Evolutionary conservation across 2,329 filamentous ascomycete genomes (phyloP).

Genomic region (Incumbomyces delicatus): DNA sequence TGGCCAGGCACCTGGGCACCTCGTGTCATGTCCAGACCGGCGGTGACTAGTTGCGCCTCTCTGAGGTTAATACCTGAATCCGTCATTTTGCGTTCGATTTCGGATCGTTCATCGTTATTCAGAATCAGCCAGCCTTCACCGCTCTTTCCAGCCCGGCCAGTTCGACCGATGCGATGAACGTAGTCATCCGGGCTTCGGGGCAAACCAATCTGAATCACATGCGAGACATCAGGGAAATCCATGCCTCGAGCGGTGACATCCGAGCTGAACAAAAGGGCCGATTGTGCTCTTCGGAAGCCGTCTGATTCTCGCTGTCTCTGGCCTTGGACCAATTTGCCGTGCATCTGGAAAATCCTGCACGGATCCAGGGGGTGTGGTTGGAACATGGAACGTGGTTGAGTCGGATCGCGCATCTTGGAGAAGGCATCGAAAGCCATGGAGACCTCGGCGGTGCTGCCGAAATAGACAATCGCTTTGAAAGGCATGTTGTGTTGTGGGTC

Average conservation of each 20-base stretch:
- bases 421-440: slow-evolving; percentile 54
- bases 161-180: slow-evolving; percentile 33
- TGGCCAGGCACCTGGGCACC: slow-evolving; percentile 22
- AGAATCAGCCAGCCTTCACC: slow-evolving; percentile 55
- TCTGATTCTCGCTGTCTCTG: slow-evolving; percentile 63
- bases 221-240: slow-evolving; percentile 42
- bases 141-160: slow-evolving; percentile 40
- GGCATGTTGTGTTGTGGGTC: slow-evolving; percentile 40
- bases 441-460: slow-evolving; percentile 69
- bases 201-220: slow-evolving; percentile 41
- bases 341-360: slow-evolving; percentile 53
- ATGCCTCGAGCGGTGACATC: slow-evolving; percentile 39
- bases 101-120: slow-evolving; percentile 36
- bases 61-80: slow-evolving; percentile 45
- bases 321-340: slow-evolving; percentile 64
- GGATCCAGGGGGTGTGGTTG: slow-evolving; percentile 68
- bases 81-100: slow-evolving; percentile 41
- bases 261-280: slow-evolving; percentile 44
- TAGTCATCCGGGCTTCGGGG: slow-evolving; percentile 42
- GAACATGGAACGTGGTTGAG: slow-evolving; percentile 12
- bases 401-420: slow-evolving; percentile 39
- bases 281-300: slow-evolving; percentile 51
- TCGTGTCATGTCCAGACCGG: slow-evolving; percentile 27
- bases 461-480: slow-evolving; percentile 96
- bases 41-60: slow-evolving; percentile 33